These are phyloP conservation scores for Amauroascus verrucosus DNA, from an alignment of 2,329 filamentous ascomycete species.

Conservation along the genomic window DNA sequence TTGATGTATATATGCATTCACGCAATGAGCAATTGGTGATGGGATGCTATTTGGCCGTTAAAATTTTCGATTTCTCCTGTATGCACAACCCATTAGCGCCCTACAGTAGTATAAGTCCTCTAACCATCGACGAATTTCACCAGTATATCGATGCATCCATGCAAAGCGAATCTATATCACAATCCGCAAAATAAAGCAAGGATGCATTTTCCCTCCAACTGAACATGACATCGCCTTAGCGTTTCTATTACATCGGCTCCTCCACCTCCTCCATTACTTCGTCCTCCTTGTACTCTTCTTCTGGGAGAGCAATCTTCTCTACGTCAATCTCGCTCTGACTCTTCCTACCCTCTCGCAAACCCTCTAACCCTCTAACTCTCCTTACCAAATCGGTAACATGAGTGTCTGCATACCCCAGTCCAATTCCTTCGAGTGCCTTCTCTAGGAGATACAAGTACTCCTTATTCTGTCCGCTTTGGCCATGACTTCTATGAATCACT, in stretches of 20 bases:
- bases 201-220: too few relatives aligned
- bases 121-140: not conserved
- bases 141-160: too few relatives aligned
- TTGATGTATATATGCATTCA: slow-evolving; percentile 5
- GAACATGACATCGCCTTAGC: slow-evolving; percentile 7
- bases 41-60: not conserved
- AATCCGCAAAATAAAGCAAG: too few relatives aligned
- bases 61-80: not conserved
- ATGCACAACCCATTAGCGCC: not conserved
- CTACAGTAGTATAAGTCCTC: not conserved
- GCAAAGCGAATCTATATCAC: too few relatives aligned
- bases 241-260: slow-evolving; percentile 26
- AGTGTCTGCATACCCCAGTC: slow-evolving; percentile 65
- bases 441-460: slow-evolving; percentile 84
- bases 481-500: slow-evolving; percentile 66
- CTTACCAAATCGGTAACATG: slow-evolving; percentile 75
- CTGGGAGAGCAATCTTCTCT: slow-evolving; percentile 9
- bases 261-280: slow-evolving; percentile 15
- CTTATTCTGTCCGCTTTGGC: slow-evolving; percentile 78
- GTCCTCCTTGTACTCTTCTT: slow-evolving; percentile 13
- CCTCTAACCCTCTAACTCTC: slow-evolving; percentile 57
- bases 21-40: not conserved
- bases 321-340: slow-evolving; percentile 27
- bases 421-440: slow-evolving; percentile 59
- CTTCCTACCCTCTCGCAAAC: slow-evolving; percentile 21